Evolutionary conservation across 2,329 filamentous ascomycete genomes (phyloP), one percentile per base, ranked within the genome.

Genomic region (Exophiala xenobiotica): DNA sequence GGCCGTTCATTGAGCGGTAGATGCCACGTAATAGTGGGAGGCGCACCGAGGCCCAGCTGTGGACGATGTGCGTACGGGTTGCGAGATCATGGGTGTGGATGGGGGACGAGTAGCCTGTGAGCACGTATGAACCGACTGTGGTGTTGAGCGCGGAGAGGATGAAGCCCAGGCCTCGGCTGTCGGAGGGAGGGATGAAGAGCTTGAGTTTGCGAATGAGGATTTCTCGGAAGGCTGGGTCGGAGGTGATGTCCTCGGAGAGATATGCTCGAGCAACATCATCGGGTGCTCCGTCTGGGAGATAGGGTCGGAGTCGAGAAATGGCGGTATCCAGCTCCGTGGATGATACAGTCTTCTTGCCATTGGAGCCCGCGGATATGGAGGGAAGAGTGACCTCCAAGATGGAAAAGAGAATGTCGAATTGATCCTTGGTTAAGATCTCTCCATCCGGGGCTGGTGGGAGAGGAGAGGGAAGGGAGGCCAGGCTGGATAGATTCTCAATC

Each of bases 401-500:
- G 19, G 81, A 75, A 40, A 80, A 69, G 2, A 85, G 67, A 1
- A 78, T 81, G 23, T 68, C 72, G 81, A 81, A 85, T 73, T 85
- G 82, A 2, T 70, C 64, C 9, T 75, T 65, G 2, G 74, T 78
- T 58, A 83, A 73, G 42, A 78, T 70, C 42, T 77, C 71, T 9
- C 71, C 67, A 3, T 65, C 56, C 12, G 77, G 70, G 2, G 73
- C 66, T 1, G 77, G 75, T 20, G 77, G 73, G 7, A 80, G 64
- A 45, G 77, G 73, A 31, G 67, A 66, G n/a, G 70, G 68, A 53
- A 70, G 51, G 8, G 73, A 69, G 16, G 61, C 52, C 27, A 60
- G 40, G 23, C 38, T 47, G 19, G 53, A 19, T 12, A 53, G 18
- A 14, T 22, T 43, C n/a, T 46, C 35, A 3, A 37, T 42, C 42